Evolutionary conservation across 169 alveolate genomes (phyloP), one percentile per base, ranked within the genome.

Genomic region (Cryptosporidium baileyi): DNA sequence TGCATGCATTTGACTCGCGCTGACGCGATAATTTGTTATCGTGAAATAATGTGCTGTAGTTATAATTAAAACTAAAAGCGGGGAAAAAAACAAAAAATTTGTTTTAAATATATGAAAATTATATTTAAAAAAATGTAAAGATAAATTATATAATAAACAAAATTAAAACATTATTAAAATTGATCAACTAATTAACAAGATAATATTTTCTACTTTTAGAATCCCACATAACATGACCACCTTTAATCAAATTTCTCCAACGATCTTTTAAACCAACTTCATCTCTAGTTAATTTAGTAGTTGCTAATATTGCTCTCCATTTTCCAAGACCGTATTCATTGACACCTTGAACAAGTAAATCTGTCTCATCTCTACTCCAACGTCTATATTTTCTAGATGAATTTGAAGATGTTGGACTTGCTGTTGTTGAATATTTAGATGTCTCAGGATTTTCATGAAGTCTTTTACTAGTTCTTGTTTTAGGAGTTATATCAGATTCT

Each of bases 261-360:
- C 85, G 85, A 28, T 74, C 85, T 34, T 74, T 74, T 4, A 74
- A 45, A 19, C 85, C 85, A 34, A 74, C 85, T 57, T 74, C 85
- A 43, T 74, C 85, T 3, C 85, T 52, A 17, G 60, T 26, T 2
- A 74, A 41, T 44, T 74, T 74, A 13, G 85, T 17, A 6, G 65
- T 74, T 13, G 74, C 59, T 40, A 74, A 36, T 13, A 74, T 74
- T n/a, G 38, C 26, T 57, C 85, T 74, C 85, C 85, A 74, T 28
- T 74, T 74, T 9, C 85, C 85, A 2, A 74, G 51, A 32, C 85
- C 85, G 30, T 38, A 74, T 61, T 38, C 28, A 17, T 74, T 74
- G 2, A 74, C 85, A 4, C 85, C 85, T 34, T 74, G 41, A 34
- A 74, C 52, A 5, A 74, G 67, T 11, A 74, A 30, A 36, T 7